phyloP scores from a whole-genome alignment of 164 flowering plant genomes.

The Aristolochia contorta region DNA sequence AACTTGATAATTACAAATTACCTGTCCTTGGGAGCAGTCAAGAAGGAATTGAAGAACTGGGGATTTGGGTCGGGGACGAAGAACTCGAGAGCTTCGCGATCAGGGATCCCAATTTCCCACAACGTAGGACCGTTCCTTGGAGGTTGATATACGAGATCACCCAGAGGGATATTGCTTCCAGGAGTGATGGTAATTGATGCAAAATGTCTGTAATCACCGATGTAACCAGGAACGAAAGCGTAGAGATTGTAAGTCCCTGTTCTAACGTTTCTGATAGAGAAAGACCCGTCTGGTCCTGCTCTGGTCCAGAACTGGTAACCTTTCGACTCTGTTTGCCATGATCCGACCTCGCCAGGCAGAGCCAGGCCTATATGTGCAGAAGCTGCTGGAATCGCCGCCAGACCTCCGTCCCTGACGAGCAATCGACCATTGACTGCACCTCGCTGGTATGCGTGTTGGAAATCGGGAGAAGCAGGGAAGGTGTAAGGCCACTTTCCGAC shows the following conservation, averaged over 20 bases:
- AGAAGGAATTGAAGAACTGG: conserved; percentile 48
- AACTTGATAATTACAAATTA: conserved; percentile 8
- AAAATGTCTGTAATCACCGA: conserved; percentile 54
- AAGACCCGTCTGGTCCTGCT: conserved; percentile 47
- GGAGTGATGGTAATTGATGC: not conserved
- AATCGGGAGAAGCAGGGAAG: conserved; percentile 62
- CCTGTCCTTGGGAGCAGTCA: conserved; percentile 55
- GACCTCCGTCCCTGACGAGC: conserved; percentile 44
- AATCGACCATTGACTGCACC: conserved; percentile 59
- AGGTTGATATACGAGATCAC: conserved; percentile 54
- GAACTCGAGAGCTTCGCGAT: conserved; percentile 74
- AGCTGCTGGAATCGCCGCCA: conserved; percentile 23
- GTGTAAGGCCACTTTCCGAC: conserved; percentile 72
- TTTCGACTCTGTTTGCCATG: conserved; percentile 88
- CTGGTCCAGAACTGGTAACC: conserved; percentile 77
- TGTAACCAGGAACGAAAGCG: conserved; percentile 63
- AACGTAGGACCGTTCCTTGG: conserved; percentile 79
- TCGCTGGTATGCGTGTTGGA: conserved; percentile 37
- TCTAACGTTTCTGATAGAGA: conserved; percentile 36
- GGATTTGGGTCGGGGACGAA: conserved; percentile 75
- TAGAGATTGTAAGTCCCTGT: conserved; percentile 61
- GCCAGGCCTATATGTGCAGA: conserved; percentile 78
- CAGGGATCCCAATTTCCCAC: conserved; percentile 91
- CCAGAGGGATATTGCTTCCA: conserved; percentile 51
- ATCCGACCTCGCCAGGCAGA: conserved; percentile 60